These are phyloP conservation scores for Nitzschia sp. DNA, from an alignment of 108 stramenopile species.

Conservation along the genomic window DNA sequence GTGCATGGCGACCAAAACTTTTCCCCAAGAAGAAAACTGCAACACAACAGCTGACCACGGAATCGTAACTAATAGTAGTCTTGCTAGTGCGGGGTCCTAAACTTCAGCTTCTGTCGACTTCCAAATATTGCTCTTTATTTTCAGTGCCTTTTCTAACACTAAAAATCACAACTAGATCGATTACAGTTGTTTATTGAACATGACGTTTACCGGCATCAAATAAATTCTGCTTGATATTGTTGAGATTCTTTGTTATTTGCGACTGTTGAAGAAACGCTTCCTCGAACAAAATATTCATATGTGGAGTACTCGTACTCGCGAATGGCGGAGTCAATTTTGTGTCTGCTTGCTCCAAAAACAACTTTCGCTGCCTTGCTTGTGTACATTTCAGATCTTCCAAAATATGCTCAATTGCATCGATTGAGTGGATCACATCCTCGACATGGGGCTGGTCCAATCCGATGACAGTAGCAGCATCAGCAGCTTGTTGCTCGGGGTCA, in stretches of 20 bases:
- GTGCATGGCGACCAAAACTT: background rate
- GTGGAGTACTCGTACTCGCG: background rate
- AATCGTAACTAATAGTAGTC: too few species aligned
- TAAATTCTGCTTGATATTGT: background rate
- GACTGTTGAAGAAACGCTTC: background rate
- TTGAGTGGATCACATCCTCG: background rate
- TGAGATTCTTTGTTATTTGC: background rate
- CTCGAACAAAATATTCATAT: conserved; percentile 2
- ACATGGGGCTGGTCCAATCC: background rate
- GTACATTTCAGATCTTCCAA: background rate
- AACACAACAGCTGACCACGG: too few species aligned
- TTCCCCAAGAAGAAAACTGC: conserved; percentile 1
- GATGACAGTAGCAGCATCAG: background rate
- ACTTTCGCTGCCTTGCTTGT: background rate
- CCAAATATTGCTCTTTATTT: too few species aligned
- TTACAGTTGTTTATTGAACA: too few species aligned
- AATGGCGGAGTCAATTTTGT: background rate
- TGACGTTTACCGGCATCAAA: background rate
- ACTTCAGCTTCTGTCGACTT: too few species aligned
- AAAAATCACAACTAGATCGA: too few species aligned
- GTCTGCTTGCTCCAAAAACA: background rate
- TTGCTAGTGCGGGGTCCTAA: too few species aligned
- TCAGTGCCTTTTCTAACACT: background rate
- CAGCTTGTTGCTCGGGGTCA: too few species aligned
- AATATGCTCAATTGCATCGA: background rate